These are phyloP conservation scores for Rhododendron ferrugineum DNA, from an alignment of 148 eudicot species.

Conservation along the genomic window DNA sequence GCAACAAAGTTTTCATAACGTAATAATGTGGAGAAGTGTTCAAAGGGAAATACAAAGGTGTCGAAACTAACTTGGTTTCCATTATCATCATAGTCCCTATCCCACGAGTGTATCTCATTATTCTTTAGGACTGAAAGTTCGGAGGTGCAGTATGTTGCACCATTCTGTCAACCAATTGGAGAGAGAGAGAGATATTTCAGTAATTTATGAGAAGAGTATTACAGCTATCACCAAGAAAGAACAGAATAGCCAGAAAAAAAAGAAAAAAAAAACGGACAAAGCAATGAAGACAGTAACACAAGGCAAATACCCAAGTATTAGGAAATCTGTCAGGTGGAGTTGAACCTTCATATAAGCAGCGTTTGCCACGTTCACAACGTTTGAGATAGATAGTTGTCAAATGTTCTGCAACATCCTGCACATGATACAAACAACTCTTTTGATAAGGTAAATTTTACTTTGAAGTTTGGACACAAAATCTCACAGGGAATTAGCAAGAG, in stretches of 20 bases:
- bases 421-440: neutral
- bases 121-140: slow-evolving; percentile 79
- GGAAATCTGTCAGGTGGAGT: slow-evolving; percentile 93
- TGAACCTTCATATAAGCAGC: slow-evolving; percentile 90
- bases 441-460: neutral
- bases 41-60: neutral
- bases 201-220: neutral
- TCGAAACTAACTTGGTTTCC: slow-evolving; percentile 70
- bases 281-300: neutral
- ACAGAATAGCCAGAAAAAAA: too few relatives aligned
- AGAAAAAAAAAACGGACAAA: neutral
- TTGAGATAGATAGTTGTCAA: slow-evolving; percentile 79
- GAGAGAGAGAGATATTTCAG: neutral
- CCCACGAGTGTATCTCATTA: slow-evolving; percentile 84
- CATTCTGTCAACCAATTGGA: slow-evolving; percentile 42
- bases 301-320: slow-evolving; percentile 68
- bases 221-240: neutral
- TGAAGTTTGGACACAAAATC: neutral
- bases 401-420: slow-evolving; percentile 97
- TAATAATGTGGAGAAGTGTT: neutral
- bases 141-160: slow-evolving; percentile 69
- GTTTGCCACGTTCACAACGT: slow-evolving; percentile 87
- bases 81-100: slow-evolving; percentile 81
- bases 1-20: neutral
- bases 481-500: too few relatives aligned